Percentiles rank a stretch among this genome's conserved stretches.
Conservation (phyloP, 1,284 basidiomycete species). For the Sanguinoderma infundibulare region DNA sequence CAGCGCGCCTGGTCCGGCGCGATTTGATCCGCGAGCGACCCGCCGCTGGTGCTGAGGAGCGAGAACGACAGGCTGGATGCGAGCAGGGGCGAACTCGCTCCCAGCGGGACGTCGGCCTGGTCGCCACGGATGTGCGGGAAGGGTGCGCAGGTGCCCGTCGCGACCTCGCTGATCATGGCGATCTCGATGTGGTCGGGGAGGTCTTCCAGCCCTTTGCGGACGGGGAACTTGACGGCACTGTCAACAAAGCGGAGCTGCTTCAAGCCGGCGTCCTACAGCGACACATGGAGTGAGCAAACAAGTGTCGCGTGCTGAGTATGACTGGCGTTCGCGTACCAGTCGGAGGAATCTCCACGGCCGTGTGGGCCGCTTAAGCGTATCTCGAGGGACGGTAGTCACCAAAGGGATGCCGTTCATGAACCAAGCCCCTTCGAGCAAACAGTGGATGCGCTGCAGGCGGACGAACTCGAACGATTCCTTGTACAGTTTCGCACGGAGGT, state of each 20-base stretch:
- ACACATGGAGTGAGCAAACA: conserved; percentile 8
- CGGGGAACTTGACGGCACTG: conserved; percentile 73
- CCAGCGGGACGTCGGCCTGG: conserved; percentile 55
- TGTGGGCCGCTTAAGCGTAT: conserved; percentile 56
- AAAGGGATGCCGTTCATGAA: conserved; percentile 77
- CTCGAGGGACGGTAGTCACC: conserved; percentile 49
- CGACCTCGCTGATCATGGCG: conserved; percentile 76
- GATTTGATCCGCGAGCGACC: conserved; percentile 84
- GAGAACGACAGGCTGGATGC: conserved; percentile 84
- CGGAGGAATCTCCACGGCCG: conserved; percentile 82
- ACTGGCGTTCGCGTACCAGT: conserved; percentile 49
- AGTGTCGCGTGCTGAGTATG: not conserved
- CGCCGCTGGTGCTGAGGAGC: conserved; percentile 72
- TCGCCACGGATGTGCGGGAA: conserved; percentile 66
- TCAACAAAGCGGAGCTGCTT: conserved; percentile 88
- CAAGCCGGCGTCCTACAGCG: conserved; percentile 67
- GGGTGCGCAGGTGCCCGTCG: conserved; percentile 76
- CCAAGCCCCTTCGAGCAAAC: conserved; percentile 90
- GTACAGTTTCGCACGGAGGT: conserved; percentile 85
- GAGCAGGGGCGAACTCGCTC: conserved; percentile 49
- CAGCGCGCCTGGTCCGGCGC: conserved; percentile 85
- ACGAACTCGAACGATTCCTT: conserved; percentile 95
- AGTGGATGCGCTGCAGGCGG: conserved; percentile 88
- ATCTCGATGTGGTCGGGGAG: conserved; percentile 87
- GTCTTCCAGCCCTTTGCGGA: conserved; percentile 84